Conservation (phyloP, 768 basidiomycete species). For the Lactarius hatsudake region DNA sequence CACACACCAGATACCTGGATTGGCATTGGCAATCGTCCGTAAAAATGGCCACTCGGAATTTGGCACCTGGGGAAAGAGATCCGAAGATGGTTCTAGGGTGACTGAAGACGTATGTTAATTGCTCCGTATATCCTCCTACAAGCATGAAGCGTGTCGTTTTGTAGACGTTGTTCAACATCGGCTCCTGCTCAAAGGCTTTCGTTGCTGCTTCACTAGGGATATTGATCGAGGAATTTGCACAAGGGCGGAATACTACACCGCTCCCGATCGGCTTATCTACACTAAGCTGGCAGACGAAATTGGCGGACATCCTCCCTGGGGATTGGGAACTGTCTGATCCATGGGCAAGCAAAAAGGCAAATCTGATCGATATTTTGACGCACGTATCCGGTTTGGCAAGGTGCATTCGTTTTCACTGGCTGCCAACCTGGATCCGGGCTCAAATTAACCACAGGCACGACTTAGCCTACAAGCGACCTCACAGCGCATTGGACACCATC, state of each 20-base stretch:
- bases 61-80: constrained; percentile 36
- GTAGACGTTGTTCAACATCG: constrained; percentile 38
- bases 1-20: constrained; percentile 4
- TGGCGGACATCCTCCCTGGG: neutral
- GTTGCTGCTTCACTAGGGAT: no score
- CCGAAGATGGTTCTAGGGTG: constrained; percentile 36
- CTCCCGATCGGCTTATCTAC: no score
- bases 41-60: constrained; percentile 32
- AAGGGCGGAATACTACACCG: constrained; percentile 32
- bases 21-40: constrained; percentile 2
- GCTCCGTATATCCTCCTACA: no score
- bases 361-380: constrained; percentile 39
- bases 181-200: no score
- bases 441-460: no score
- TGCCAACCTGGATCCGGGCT: no score
- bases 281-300: no score
- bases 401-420: constrained; percentile 27
- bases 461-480: no score
- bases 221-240: neutral
- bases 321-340: constrained; percentile 43
- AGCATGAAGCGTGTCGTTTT: no score
- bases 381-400: constrained; percentile 42
- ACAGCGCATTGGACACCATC: constrained; percentile 8
- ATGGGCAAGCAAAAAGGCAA: constrained; percentile 39
- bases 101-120: constrained; percentile 15